These are phyloP conservation scores for Lactarius psammicola DNA, from an alignment of 768 basidiomycete species.

Conservation along the genomic window DNA sequence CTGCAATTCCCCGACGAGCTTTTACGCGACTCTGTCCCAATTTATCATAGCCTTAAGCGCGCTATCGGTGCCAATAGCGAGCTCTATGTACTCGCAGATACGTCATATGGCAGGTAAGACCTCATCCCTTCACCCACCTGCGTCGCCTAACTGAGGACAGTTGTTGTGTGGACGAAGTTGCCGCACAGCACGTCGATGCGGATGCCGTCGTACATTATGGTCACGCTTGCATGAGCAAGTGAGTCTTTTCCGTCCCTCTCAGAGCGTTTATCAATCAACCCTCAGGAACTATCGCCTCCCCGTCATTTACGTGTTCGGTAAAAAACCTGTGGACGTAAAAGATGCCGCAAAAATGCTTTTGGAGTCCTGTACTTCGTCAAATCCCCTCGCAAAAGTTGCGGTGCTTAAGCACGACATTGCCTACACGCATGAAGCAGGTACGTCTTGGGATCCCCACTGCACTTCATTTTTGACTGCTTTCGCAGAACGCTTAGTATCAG, in stretches of 20 bases:
- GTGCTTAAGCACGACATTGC: constrained; percentile 75
- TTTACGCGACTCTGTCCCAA: constrained; percentile 78
- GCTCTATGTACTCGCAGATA: constrained; percentile 92
- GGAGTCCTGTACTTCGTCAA: constrained; percentile 34
- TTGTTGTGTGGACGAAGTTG: constrained; percentile 96
- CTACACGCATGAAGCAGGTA: constrained; percentile 68
- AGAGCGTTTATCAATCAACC: neutral
- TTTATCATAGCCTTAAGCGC: constrained; percentile 66
- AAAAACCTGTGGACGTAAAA: constrained; percentile 57
- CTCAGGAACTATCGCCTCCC: constrained; percentile 81
- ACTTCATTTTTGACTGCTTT: neutral
- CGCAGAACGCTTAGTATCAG: constrained; percentile 38
- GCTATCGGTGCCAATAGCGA: constrained; percentile 49
- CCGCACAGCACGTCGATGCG: constrained; percentile 90
- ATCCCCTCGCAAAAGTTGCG: constrained; percentile 36
- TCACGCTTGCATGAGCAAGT: constrained; percentile 94
- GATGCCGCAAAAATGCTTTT: constrained; percentile 48
- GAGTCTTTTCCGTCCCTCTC: neutral
- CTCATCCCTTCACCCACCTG: constrained; percentile 3
- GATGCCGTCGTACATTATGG: constrained; percentile 94
- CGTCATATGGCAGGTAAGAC: constrained; percentile 90
- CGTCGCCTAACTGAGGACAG: constrained; percentile 39
- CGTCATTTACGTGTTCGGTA: constrained; percentile 88
- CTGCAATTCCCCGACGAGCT: constrained; percentile 97
- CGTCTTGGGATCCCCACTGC: constrained; percentile 12